phyloP scores from a whole-genome alignment of 2,329 filamentous ascomycete species.

The Aschersonia sp. region DNA sequence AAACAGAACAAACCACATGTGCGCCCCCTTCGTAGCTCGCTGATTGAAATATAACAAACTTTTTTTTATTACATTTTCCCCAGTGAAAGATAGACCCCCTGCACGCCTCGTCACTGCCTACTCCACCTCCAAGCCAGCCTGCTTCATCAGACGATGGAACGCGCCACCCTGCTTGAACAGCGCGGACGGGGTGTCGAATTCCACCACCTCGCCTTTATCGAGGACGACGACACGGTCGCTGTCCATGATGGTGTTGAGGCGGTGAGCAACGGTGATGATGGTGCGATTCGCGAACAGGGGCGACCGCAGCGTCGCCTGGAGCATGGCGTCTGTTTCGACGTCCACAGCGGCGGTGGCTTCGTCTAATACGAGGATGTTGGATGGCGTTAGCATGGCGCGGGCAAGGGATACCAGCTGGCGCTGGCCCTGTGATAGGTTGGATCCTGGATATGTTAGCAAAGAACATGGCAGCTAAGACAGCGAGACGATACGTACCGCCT shows the following conservation, averaged over 20 bases:
- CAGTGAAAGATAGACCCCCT: too few species aligned
- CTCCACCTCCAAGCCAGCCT: constrained; percentile 56
- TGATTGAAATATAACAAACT: too few species aligned
- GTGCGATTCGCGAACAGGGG: constrained; percentile 75
- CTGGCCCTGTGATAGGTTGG: constrained; percentile 90
- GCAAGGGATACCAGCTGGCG: constrained; percentile 88
- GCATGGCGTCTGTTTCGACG: constrained; percentile 52
- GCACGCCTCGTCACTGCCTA: neutral
- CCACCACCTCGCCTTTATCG: constrained; percentile 76
- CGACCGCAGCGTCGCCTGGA: constrained; percentile 49
- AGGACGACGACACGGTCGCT: constrained; percentile 86
- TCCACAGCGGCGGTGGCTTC: constrained; percentile 78
- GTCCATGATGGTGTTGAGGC: constrained; percentile 92
- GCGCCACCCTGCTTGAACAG: constrained; percentile 61
- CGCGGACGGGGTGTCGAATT: constrained; percentile 78
- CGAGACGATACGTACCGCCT: constrained; percentile 54
- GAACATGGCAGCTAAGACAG: neutral
- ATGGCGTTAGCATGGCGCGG: constrained; percentile 83
- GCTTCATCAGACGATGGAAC: constrained; percentile 84
- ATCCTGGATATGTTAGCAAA: constrained; percentile 38
- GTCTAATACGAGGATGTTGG: constrained; percentile 92
- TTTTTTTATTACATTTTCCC: too few species aligned
- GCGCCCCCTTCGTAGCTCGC: too few species aligned
- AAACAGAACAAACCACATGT: too few species aligned
- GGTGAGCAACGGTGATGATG: constrained; percentile 96